Percentiles rank a stretch among this genome's conserved stretches.
Conservation (phyloP, 2,329 filamentous ascomycete genomes). For the Fusarium bactridioides region DNA sequence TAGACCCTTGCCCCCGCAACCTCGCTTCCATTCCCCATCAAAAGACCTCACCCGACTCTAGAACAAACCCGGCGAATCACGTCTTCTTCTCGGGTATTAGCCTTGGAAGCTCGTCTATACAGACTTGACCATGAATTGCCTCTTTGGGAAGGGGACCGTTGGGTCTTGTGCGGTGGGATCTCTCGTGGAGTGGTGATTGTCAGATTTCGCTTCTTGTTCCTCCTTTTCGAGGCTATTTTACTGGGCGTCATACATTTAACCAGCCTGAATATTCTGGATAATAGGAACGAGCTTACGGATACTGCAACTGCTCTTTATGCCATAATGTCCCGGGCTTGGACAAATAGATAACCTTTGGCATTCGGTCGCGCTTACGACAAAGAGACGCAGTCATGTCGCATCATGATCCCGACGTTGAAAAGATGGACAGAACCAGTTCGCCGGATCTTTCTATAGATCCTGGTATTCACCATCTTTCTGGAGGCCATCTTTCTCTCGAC, state of each 20-base stretch:
- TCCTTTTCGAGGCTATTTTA: background rate
- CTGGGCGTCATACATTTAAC: slow-evolving; percentile 24
- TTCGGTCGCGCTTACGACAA: background rate
- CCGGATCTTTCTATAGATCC: slow-evolving; percentile 43
- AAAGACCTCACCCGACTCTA: slow-evolving; percentile 13
- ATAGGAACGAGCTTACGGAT: background rate
- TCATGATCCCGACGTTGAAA: slow-evolving; percentile 42
- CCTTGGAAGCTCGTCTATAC: slow-evolving; percentile 22
- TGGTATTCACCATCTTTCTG: slow-evolving; percentile 35
- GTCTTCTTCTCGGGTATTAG: slow-evolving; percentile 13
- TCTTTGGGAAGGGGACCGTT: background rate
- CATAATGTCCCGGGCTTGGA: slow-evolving; percentile 26
- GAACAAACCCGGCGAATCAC: slow-evolving; percentile 12
- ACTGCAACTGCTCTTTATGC: too few species aligned
- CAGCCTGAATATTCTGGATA: background rate
- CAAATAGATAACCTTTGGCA: slow-evolving; percentile 15
- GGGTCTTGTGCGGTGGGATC: background rate
- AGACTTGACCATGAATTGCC: slow-evolving; percentile 2
- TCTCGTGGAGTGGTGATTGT: background rate
- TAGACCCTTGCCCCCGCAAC: slow-evolving; percentile 28
- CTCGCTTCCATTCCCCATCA: slow-evolving; percentile 12
- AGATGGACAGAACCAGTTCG: slow-evolving; percentile 45
- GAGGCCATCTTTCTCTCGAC: slow-evolving; percentile 52
- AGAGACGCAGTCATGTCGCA: slow-evolving; percentile 20
- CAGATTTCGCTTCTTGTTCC: background rate